Conservation (phyloP, 2,329 filamentous ascomycete species). For the Thermomyces lanuginosus region DNA sequence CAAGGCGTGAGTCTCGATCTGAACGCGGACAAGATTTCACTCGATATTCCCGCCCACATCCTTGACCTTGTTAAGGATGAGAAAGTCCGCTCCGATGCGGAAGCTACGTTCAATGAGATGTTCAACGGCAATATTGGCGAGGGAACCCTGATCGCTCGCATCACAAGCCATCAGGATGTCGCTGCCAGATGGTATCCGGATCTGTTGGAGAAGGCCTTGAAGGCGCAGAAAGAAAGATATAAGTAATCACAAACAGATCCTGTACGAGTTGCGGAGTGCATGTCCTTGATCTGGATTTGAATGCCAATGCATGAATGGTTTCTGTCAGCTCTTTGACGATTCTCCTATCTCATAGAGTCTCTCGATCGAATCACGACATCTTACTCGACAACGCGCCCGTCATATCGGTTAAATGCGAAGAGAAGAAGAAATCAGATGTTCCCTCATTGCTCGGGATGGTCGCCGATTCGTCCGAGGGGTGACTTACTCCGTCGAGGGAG, state of each 20-base stretch:
- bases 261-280: no score
- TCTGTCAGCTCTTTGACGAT: no score
- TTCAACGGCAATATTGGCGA: conserved; percentile 17
- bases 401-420: no score
- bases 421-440: no score
- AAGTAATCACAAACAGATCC: conserved; percentile 1
- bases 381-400: no score
- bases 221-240: conserved; percentile 11
- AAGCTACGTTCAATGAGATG: conserved; percentile 20
- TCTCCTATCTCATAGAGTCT: no score
- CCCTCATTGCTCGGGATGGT: no score
- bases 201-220: conserved; percentile 15
- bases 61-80: conserved; percentile 15
- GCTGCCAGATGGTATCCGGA: conserved; percentile 22
- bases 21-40: conserved; percentile 13
- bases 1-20: conserved; percentile 21
- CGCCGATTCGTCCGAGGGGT: no score
- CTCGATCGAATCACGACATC: no score
- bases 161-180: conserved; percentile 24
- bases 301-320: no score
- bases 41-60: conserved; percentile 17
- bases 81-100: conserved; percentile 20
- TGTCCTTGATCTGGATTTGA: no score
- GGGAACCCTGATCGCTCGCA: conserved; percentile 19
- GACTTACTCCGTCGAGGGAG: no score